These are phyloP conservation scores for Brachypodium distachyon DNA, from an alignment of 202 grass and related monocot species.

Conservation along the genomic window DNA sequence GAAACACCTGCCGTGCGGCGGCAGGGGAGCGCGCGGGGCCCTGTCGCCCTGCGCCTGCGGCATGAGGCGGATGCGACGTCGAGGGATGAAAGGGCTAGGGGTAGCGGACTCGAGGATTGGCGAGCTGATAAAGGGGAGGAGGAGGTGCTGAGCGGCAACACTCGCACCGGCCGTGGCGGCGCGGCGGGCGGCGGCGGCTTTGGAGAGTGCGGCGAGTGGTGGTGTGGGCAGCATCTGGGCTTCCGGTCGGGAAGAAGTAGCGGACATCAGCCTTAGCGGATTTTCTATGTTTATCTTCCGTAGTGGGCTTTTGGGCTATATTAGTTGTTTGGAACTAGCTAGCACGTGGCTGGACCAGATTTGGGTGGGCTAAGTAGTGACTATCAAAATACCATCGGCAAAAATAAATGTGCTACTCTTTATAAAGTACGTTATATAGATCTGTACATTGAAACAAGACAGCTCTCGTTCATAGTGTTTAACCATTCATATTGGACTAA, in stretches of 20 bases:
- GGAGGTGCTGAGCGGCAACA: slow-evolving; percentile 2
- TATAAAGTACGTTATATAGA: too few species aligned
- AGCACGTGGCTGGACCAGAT: too few species aligned
- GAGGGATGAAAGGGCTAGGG: neutral
- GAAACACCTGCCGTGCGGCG: slow-evolving; percentile 17
- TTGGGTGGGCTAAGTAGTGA: too few species aligned
- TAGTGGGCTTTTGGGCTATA: neutral
- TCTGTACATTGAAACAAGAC: too few species aligned
- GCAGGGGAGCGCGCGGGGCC: neutral
- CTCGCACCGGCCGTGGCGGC: slow-evolving; percentile 9
- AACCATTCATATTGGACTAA: too few species aligned
- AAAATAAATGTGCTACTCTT: too few species aligned
- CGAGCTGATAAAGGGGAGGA: neutral
- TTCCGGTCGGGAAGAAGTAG: neutral
- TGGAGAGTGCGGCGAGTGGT: slow-evolving; percentile 22
- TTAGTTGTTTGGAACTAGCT: too few species aligned
- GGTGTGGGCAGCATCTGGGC: slow-evolving; percentile 27
- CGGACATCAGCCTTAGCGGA: neutral
- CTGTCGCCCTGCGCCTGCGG: slow-evolving; percentile 12
- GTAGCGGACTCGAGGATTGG: neutral
- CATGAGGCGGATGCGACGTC: slow-evolving; percentile 22
- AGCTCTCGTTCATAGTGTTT: too few species aligned
- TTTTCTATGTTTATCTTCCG: neutral
- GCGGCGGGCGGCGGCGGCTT: slow-evolving; percentile 23
- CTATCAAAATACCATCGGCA: too few species aligned